Percentiles rank a stretch among this genome's conserved stretches.
phyloP scores from a whole-genome alignment of 768 basidiomycete species.

The Scleroderma citrinum region DNA sequence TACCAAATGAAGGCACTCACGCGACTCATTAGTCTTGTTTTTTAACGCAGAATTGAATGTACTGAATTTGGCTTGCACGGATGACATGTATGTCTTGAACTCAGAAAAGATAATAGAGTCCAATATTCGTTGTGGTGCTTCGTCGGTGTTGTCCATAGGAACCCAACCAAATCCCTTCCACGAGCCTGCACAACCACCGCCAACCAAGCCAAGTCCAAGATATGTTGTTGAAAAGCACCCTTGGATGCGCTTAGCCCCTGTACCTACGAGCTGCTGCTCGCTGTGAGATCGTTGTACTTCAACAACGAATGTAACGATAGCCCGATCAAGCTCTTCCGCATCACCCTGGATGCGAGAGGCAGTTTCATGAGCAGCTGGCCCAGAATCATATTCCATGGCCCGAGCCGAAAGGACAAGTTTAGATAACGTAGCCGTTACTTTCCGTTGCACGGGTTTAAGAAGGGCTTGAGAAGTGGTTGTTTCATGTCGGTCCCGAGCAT shows the following conservation, averaged over 20 bases:
- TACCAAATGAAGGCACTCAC: constrained; percentile 19
- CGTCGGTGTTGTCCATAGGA: constrained; percentile 43
- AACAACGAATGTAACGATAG: constrained; percentile 58
- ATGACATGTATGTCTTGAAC: constrained; percentile 40
- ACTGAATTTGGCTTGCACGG: constrained; percentile 47
- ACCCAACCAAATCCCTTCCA: constrained; percentile 90
- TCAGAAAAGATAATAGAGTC: constrained; percentile 49
- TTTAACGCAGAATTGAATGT: constrained; percentile 22
- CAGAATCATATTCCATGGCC: constrained; percentile 79
- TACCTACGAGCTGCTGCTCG: constrained; percentile 17
- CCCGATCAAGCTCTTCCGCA: constrained; percentile 69
- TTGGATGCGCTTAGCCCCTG: constrained; percentile 46
- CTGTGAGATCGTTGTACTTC: constrained; percentile 60
- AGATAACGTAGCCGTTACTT: constrained; percentile 84
- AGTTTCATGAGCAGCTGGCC: constrained; percentile 54
- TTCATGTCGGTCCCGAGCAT: constrained; percentile 39
- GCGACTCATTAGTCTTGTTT: constrained; percentile 13
- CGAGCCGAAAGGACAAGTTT: constrained; percentile 88
- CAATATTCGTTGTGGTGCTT: constrained; percentile 42
- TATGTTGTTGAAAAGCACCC: constrained; percentile 58
- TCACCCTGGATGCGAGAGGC: constrained; percentile 68
- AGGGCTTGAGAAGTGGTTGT: constrained; percentile 46
- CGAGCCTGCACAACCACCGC: constrained; percentile 65
- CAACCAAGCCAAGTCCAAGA: constrained; percentile 73
- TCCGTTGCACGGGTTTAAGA: constrained; percentile 75